Evolutionary conservation across 2,329 filamentous ascomycete genomes (phyloP), one percentile per base, ranked within the genome.

Genomic region (Epichloe elymi): DNA sequence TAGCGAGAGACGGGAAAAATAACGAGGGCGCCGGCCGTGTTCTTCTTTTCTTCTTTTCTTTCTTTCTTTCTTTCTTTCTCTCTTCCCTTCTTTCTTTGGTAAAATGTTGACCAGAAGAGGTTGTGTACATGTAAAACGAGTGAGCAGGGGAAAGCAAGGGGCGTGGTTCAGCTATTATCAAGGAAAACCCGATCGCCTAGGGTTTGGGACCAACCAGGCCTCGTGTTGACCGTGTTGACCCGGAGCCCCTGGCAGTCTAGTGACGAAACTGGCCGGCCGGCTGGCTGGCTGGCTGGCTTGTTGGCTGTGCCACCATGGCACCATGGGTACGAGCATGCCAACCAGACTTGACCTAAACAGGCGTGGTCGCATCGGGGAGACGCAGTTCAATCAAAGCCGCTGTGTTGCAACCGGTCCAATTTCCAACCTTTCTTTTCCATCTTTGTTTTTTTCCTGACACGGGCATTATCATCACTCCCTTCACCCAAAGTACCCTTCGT

Each of bases 1-100:
- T 37, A 54, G 56, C 56, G 52, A 62, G 56, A 45, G 57, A 55
- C 19, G 48, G 42, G 51, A 30, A 56, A 65, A 45, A 33, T 23
- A 46, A 44, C 20, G 53, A 43, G 35, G 19, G 19, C 14, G 15
- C 26, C 26, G 26, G 42, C 26, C 30, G 6, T 12, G 17, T 26
- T 45, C 42, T 33, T 35, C 19, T 45, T 33, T 36, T 19, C 20
- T 12, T 41, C n/a, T 8, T 11, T 3, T 39, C 4, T 40, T 37
- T 26, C 15, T 42, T 49, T 43, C 41, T 50, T 44, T 38, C 23
- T 23, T 44, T 19, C 20, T 11, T 23, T 19, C 17, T 40, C 11
- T 19, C 10, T 40, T 37, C 42, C 19, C 36, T 49, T 43, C 41
- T 50, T 44, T 23, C 30, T 23, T 49, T 1, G 30, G 33, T 10